Base-by-base conservation (phyloP, 257 asterid species). In the Nicotiana undulata region DNA sequence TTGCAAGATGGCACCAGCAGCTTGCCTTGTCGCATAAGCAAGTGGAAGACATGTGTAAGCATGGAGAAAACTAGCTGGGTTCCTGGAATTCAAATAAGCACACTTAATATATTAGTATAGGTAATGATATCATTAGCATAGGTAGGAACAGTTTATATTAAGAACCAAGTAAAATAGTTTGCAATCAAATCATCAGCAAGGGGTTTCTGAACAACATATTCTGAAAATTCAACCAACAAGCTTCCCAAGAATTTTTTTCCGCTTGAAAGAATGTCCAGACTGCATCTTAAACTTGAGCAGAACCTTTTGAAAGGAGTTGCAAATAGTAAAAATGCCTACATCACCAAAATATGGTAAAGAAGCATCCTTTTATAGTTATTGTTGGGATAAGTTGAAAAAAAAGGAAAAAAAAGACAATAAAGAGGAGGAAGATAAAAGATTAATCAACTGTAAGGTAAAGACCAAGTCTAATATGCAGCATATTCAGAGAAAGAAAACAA, bases 11-110 rank as follows among this genome's bases (percentile, higher is more conserved):
- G 97, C 92, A 82, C 98, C 92, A 74, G 97, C 97, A 83, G 97
- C 96, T 89, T 96, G 98, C 82, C 99, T 97, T 82, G 98, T 91
- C 29, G 90, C 90, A 89, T 88, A 86, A 80, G 97, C 88, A 82
- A 96, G 94, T 79, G 97, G 98, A 84, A 96, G 91, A 82, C 98
- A 96, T 49, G 99, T 86, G 86, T 94, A 96, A 79, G 99, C 98
- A 87, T 93, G 99, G 77, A 96, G 97, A 88, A 94, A 96, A 63
- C 92, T 91, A 82, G 98, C 93, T 40, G 99, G 99, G 84, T 94
- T 94, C 98, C 98, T 96, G 85, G 87, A 83, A 84, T 66, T 65
- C 64, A 68, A 85, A 78, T 28, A 80, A 20, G 78, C 31, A 63
- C 64, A 63, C 44, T 52, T 49, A 7, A 72, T 46, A 24, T 13